These are phyloP conservation scores for Cucumis melo DNA, from an alignment of 306 rosid genomes.

Conservation along the genomic window DNA sequence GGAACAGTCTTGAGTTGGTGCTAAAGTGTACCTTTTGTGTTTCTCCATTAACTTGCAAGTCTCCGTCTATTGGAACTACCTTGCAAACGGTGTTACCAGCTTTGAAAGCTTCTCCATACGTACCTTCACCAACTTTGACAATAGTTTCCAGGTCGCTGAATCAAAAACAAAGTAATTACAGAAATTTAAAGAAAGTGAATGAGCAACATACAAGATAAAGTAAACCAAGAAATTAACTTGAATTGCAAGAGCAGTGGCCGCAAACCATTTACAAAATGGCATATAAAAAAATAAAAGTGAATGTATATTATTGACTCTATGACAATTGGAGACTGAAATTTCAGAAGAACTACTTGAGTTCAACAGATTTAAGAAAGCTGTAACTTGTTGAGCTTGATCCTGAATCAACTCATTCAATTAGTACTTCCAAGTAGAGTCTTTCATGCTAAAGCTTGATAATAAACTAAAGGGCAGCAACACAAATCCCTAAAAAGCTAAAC, in stretches of 20 bases:
- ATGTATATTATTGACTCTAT: not conserved
- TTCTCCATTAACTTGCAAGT: constrained; percentile 74
- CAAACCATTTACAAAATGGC: not conserved
- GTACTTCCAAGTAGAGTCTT: not conserved
- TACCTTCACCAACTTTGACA: constrained; percentile 84
- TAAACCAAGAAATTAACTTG: not conserved
- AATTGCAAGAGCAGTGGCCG: not conserved
- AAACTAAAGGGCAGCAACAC: not conserved
- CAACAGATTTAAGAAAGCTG: not conserved
- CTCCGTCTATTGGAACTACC: constrained; percentile 87
- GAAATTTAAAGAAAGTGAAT: not conserved
- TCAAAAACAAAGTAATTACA: constrained; percentile 22
- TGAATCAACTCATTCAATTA: not conserved
- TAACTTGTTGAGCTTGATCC: not conserved
- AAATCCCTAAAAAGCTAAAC: not conserved
- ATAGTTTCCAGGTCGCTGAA: constrained; percentile 43
- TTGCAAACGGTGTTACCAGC: constrained; percentile 69
- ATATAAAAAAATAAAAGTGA: not conserved
- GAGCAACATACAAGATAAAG: not conserved
- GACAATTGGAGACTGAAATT: not conserved
- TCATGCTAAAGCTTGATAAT: not conserved
- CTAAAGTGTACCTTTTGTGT: constrained; percentile 57
- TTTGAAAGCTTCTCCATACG: constrained; percentile 88
- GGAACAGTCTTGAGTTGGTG: not conserved
- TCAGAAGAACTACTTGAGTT: not conserved